Conservation (phyloP, 2,329 filamentous ascomycete species). For the Scytalidium sp. region DNA sequence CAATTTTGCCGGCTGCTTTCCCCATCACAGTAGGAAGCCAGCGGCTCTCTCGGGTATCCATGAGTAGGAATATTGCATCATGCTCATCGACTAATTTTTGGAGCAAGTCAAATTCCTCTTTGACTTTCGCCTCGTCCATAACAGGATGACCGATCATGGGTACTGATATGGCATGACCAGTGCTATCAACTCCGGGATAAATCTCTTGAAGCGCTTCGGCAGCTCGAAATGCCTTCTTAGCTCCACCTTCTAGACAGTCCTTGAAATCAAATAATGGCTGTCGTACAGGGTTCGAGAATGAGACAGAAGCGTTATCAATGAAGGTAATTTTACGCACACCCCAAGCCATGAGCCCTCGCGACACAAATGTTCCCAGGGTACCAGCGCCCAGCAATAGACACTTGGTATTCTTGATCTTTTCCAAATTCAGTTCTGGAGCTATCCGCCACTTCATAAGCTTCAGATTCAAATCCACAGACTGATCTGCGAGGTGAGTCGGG, state of each 20-base stretch:
- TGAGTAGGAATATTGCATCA: constrained; percentile 91
- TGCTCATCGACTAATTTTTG: constrained; percentile 75
- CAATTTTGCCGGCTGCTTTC: constrained; percentile 88
- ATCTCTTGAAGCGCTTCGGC: constrained; percentile 79
- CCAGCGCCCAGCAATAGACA: constrained; percentile 90
- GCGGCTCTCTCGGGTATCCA: constrained; percentile 91
- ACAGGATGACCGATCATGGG: constrained; percentile 96
- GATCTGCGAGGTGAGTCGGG: constrained; percentile 80
- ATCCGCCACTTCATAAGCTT: constrained; percentile 99
- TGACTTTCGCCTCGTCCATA: constrained; percentile 65
- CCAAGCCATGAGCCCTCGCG: constrained; percentile 90
- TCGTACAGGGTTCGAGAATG: constrained; percentile 93
- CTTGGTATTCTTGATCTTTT: constrained; percentile 83
- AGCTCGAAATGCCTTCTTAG: constrained; percentile 77
- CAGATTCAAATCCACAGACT: constrained; percentile 91
- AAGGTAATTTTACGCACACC: constrained; percentile 94
- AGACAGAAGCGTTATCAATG: constrained; percentile 88
- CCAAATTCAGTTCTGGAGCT: constrained; percentile 81
- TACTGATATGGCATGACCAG: constrained; percentile 78
- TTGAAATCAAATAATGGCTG: constrained; percentile 90
- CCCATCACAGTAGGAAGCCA: constrained; percentile 97
- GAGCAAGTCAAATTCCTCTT: constrained; percentile 72
- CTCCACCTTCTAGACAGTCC: constrained; percentile 83
- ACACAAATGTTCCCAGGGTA: constrained; percentile 91
- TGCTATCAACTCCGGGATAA: constrained; percentile 83